Percentiles rank a stretch among this genome's conserved stretches.
phyloP scores from a whole-genome alignment of 2,329 filamentous ascomycete species.

The Lachnellula willkommii region DNA sequence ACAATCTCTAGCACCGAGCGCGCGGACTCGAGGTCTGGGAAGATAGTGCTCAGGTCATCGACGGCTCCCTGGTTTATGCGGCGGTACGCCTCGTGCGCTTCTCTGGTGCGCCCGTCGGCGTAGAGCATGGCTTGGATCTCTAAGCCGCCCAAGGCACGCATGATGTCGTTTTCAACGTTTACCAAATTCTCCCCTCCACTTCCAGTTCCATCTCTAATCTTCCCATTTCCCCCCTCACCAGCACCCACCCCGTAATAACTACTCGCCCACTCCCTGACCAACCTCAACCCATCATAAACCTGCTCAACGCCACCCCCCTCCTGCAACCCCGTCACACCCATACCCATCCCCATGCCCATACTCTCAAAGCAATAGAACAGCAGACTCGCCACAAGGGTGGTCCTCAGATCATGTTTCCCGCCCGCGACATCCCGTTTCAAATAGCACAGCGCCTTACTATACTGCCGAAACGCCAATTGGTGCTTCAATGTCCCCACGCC shows the following conservation, averaged over 20 bases:
- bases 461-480: conserved; percentile 19
- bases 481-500: conserved; percentile 19
- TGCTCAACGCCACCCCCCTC: background rate
- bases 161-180: conserved; percentile 16
- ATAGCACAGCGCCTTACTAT: conserved; percentile 17
- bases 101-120: conserved; percentile 13
- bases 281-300: conserved; percentile 15
- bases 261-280: conserved; percentile 17
- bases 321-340: conserved; percentile 12
- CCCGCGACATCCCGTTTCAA: conserved; percentile 16
- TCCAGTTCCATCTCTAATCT: background rate
- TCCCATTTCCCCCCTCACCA: too few relatives aligned
- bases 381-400: conserved; percentile 16
- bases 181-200: conserved; percentile 9
- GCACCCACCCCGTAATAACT: conserved; percentile 5
- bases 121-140: conserved; percentile 19
- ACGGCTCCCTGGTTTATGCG: conserved; percentile 13
- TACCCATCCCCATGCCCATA: conserved; percentile 15
- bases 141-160: conserved; percentile 15
- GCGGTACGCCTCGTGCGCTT: conserved; percentile 18
- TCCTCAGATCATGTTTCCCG: conserved; percentile 15
- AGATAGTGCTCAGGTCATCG: conserved; percentile 19
- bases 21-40: conserved; percentile 14
- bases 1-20: conserved; percentile 16
- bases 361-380: conserved; percentile 22